A percentile compares a stretch with the other conserved stretches of the same genome.
These are phyloP conservation scores for Scutellaria baicalensis DNA, from an alignment of 257 asterid species.

Conservation along the genomic window DNA sequence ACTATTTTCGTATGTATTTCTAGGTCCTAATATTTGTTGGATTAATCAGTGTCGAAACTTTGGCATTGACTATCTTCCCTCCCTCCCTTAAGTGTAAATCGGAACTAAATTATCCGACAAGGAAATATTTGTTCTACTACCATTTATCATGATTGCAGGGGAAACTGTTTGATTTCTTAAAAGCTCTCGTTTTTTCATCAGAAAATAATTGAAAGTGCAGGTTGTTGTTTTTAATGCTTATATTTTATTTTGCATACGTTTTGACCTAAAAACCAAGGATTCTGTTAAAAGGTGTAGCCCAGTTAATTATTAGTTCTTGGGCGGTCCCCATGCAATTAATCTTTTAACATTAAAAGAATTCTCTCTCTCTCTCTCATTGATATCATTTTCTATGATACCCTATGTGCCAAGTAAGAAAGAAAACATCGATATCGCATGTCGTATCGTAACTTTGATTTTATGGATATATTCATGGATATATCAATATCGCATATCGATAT, in stretches of 20 bases:
- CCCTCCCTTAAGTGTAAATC: slow-evolving; percentile 18
- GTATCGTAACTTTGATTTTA: no score
- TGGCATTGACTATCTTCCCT: neutral
- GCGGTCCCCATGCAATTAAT: neutral
- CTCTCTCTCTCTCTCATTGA: neutral
- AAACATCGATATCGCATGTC: no score
- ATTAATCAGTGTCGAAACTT: neutral
- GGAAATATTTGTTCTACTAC: slow-evolving; percentile 2
- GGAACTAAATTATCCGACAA: slow-evolving; percentile 14
- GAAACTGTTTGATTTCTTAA: neutral
- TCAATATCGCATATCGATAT: no score
- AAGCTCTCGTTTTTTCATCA: neutral
- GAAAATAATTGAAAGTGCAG: neutral
- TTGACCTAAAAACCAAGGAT: neutral
- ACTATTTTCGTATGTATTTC: slow-evolving; percentile 6
- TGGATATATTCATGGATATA: no score
- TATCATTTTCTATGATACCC: neutral
- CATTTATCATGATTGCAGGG: neutral
- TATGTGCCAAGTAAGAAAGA: no score
- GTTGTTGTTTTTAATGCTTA: no score
- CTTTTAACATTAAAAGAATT: neutral
- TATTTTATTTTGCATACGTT: neutral
- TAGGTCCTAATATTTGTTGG: neutral
- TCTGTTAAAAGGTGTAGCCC: neutral
- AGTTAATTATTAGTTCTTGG: neutral